Base-by-base conservation (phyloP, 495 filamentous ascomycete species). In the Echria macrotheca region DNA sequence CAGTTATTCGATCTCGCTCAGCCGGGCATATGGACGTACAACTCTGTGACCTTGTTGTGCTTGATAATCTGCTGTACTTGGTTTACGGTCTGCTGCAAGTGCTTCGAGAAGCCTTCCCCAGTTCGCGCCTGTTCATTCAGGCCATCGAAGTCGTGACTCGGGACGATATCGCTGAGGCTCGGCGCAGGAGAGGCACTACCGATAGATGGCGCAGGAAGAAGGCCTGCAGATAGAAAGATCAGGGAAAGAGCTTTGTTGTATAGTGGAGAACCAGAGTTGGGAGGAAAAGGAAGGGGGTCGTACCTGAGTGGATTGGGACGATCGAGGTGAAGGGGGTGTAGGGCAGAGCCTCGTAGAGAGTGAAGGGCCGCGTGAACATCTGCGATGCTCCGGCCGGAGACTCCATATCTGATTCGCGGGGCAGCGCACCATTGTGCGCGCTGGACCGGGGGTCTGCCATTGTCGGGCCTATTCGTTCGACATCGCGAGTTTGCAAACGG, bases 271-370 rank as follows among this genome's bases (percentile, higher is more conserved):
- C 52, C 24, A 43, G 49, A 48, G 25, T 18, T 14, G 18, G 12
- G 31, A 15, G 23, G 4, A 18, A 21, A 8, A 39, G 26, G 39
- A 2, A n/a, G 33, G 47, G 29, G 47, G 49, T 40, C 63, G 53
- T 72, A 95, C 93, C 84, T 51, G 91, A 74, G 52, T 83, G 82
- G 68, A 96, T 95, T 4, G 94, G 84, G 42, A 91, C 78, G 46
- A 96, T 81, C 18, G 89, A 94, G 18, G 87, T 89, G 65, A 96
- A 84, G 2, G 93, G 91, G 12, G 94, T 91, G 67, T 85, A 96
- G 28, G 89, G 88, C 35, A 99, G 71, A 8, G 91, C 91, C 59
- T 97, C 87, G 48, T 87, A 81, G 10, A 97, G 82, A 1, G 67
- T 68, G 53, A 78, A 71, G 0, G 73, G 69, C 39, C 64, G 56